Base-by-base conservation (phyloP, 306 rosid species). In the Styphnolobium japonicum region DNA sequence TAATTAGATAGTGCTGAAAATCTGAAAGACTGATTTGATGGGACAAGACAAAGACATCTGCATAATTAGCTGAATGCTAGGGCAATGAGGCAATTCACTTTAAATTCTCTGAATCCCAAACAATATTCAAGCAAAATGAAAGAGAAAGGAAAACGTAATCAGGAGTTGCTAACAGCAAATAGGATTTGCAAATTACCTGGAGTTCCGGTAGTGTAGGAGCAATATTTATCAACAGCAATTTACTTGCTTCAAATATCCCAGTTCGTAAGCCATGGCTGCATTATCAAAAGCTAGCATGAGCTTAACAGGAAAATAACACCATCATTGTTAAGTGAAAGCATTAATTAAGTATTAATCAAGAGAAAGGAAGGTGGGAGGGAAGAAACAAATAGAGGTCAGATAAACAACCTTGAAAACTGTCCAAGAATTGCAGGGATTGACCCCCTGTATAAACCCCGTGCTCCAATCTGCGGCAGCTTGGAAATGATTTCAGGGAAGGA, bases 361-460 rank as follows among this genome's bases (percentile, higher is more conserved):
- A 73, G 66, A 75, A 22, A 19, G 48, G 42, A 37, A 69, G 52
- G 43, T 43, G 53, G 37, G 22, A 71, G 53, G 51, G 64, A 57
- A 33, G 58, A 34, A 29, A 53, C 45, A 62, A 12, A 61, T 80
- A 57, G 45, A 79, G 51, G 68, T 29, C 66, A 62, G 39, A 45
- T 39, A 76, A 78, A 69, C 71, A 85, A 96, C 99, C 99, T 91
- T 52, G 98, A 93, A 88, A 96, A 96, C 82, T 96, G 99, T 81
- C 99, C 98, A 71, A 96, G 93, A 86, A 96, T 93, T 63, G 99
- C 99, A 67, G 99, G 98, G 76, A 91, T 89, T 70, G 99, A 96
- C 15, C 99, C 99, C 75, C 99, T 85, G 86, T 93, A 96, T 73
- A 96, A 61, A 72, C 98, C 94, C 42, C n/a, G 92, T 31, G 76